Base-by-base conservation (phyloP, 805 yeast genomes). In the Saccharomycopsis malanga region DNA sequence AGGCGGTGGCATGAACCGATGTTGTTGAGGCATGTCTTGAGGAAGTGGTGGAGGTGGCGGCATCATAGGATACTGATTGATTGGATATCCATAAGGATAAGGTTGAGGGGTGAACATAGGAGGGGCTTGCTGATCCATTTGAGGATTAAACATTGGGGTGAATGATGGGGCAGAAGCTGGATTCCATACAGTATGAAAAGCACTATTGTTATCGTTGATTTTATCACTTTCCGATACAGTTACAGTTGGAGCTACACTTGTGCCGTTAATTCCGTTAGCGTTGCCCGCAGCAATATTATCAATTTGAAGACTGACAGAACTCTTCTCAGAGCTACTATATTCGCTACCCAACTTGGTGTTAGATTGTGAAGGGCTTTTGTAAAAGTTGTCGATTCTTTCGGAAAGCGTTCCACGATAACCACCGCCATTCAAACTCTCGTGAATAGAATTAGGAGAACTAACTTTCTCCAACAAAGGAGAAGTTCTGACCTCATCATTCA, bases 131-230 rank as follows among this genome's bases (percentile, higher is more conserved):
- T 57, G 58, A 4, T 42, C 45, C 23, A 32, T 51, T 27, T 42
- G 54, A 36, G 45, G 21, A 18, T 52, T 56, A 38, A 52, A 56
- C 58, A 57, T 57, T 20, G 86, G 85, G 12, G 75, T 74, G 58
- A 80, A 80, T 1, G 81, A 65, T 21, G 78, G 63, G 3, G 83
- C 80, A 17, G 80, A 65, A 4, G 82, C 83, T 0, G 84, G 83
- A 59, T 79, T 78, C 86, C 86, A 81, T 54, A 77, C 75, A 56
- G 67, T 73, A 25, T 47, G 42, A 15, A 25, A 29, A 22, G 12
- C 22, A 34, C 10, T 17, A 27, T 40, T 36, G 5, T 18, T 10
- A 14, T 17, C 15, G 21, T 32, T 42, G 5, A 9, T 24, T 12
- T 22, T 17, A 18, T 17, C 25, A 21, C 35, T 29, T n/a, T n/a